phyloP scores from a whole-genome alignment of 495 filamentous ascomycete species.

The Aspergillus biplanus region DNA sequence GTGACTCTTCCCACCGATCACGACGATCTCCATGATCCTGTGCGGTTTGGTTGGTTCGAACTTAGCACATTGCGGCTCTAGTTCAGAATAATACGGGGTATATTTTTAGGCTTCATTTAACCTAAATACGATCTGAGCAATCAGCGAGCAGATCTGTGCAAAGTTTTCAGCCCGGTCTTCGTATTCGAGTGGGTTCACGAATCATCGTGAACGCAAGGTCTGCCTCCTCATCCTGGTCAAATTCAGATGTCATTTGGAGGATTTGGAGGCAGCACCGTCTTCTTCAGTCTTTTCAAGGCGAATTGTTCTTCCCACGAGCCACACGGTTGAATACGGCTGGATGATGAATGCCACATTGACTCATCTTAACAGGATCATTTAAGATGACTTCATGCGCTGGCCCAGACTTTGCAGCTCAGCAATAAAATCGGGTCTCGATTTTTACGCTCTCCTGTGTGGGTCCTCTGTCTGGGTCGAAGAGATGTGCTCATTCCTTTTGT shows the following conservation, averaged over 20 bases:
- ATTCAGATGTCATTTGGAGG: not conserved
- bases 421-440: not conserved
- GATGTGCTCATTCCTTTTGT: too few species aligned
- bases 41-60: slow-evolving; percentile 9
- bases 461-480: too few species aligned
- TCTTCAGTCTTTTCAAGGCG: too few species aligned
- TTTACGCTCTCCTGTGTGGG: too few species aligned
- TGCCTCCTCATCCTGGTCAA: not conserved
- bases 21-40: not conserved
- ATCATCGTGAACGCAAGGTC: not conserved
- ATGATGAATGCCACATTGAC: not conserved
- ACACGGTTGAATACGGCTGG: not conserved
- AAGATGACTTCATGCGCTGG: not conserved
- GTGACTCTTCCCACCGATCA: not conserved
- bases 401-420: not conserved
- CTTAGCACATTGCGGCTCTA: slow-evolving; percentile 9
- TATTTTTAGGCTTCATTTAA: slow-evolving; percentile 1
- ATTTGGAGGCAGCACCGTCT: not conserved
- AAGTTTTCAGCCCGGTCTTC: not conserved
- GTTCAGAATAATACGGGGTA: slow-evolving; percentile 16
- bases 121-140: not conserved
- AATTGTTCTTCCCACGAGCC: too few species aligned
- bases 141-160: not conserved
- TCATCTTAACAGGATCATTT: not conserved
- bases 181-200: slow-evolving; percentile 9